phyloP scores from a whole-genome alignment of 805 yeast genomes.

The Myxozyma geophila region DNA sequence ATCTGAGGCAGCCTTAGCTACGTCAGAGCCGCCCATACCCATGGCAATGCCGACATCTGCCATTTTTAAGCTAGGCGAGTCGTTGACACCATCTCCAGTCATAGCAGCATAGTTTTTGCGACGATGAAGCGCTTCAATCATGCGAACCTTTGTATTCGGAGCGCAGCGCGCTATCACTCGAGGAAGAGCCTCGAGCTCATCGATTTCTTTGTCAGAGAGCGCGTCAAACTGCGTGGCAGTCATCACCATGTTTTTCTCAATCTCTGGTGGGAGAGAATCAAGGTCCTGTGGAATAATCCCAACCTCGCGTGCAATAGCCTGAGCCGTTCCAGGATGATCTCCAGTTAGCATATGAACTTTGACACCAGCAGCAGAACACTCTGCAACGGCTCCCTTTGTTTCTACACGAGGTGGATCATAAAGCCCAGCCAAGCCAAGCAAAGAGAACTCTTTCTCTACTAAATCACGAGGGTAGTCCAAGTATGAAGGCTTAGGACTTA shows the following conservation, averaged over 20 bases:
- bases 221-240: constrained; percentile 73
- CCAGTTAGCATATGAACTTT: constrained; percentile 83
- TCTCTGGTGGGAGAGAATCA: constrained; percentile 46
- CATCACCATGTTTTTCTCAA: constrained; percentile 54
- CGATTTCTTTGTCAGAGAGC: constrained; percentile 64
- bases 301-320: constrained; percentile 79
- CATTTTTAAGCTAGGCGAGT: constrained; percentile 73
- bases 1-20: constrained; percentile 82
- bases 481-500: constrained; percentile 30
- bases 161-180: constrained; percentile 83
- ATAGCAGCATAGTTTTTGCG: constrained; percentile 70
- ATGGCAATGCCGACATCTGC: constrained; percentile 85
- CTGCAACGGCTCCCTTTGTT: constrained; percentile 64
- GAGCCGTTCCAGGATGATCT: constrained; percentile 78
- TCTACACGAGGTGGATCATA: constrained; percentile 81
- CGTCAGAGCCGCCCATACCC: constrained; percentile 83
- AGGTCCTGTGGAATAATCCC: constrained; percentile 68
- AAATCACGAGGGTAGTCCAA: constrained; percentile 47
- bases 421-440: constrained; percentile 74
- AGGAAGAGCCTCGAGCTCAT: constrained; percentile 66
- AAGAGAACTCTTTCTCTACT: constrained; percentile 59
- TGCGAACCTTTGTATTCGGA: constrained; percentile 78
- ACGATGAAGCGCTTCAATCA: constrained; percentile 76
- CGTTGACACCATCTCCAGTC: constrained; percentile 87
- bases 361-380: constrained; percentile 75